Evolutionary conservation across 129 eudicot genomes (phyloP).

Genomic region (Flaveria sonorensis): DNA sequence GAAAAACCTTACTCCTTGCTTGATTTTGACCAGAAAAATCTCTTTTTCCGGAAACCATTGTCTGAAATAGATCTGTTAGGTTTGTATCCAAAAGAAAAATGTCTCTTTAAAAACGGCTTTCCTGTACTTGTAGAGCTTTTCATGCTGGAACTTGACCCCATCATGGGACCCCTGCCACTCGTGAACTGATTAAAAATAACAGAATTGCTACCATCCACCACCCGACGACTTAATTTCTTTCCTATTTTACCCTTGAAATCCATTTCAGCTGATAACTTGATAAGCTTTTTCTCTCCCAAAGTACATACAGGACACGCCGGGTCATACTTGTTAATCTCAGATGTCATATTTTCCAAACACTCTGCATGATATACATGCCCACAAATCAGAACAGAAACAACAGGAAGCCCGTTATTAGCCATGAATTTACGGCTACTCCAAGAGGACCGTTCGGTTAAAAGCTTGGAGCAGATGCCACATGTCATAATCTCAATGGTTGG

Average conservation of each 20-base stretch:
- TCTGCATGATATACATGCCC: slow-evolving; percentile 98
- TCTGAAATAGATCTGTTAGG: slow-evolving; percentile 51
- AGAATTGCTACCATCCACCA: slow-evolving; percentile 49
- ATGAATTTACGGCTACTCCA: slow-evolving; percentile 69
- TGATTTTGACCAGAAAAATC: slow-evolving; percentile 88
- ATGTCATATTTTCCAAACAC: slow-evolving; percentile 86
- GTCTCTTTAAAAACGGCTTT: slow-evolving; percentile 73
- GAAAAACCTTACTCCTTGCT: slow-evolving; percentile 57
- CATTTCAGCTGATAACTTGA: slow-evolving; percentile 66
- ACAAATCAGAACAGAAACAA: slow-evolving; percentile 74
- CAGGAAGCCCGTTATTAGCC: slow-evolving; percentile 63
- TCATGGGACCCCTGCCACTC: slow-evolving; percentile 54
- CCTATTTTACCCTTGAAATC: slow-evolving; percentile 57
- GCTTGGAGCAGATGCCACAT: slow-evolving; percentile 86
- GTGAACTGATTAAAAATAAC: slow-evolving; percentile 45
- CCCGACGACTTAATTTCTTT: slow-evolving; percentile 60
- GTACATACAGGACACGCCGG: slow-evolving; percentile 96
- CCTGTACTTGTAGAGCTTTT: slow-evolving; percentile 53
- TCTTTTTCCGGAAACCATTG: slow-evolving; percentile 53
- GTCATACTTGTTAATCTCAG: slow-evolving; percentile 76
- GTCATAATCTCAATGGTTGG: slow-evolving; percentile 55
- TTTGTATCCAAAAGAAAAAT: slow-evolving; percentile 80
- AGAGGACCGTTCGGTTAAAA: slow-evolving; percentile 68
- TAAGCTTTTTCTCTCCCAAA: slow-evolving; percentile 72
- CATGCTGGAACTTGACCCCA: slow-evolving; percentile 70